Base-by-base conservation (phyloP, 2,329 filamentous ascomycete genomes). In the Diatrype stigma region DNA sequence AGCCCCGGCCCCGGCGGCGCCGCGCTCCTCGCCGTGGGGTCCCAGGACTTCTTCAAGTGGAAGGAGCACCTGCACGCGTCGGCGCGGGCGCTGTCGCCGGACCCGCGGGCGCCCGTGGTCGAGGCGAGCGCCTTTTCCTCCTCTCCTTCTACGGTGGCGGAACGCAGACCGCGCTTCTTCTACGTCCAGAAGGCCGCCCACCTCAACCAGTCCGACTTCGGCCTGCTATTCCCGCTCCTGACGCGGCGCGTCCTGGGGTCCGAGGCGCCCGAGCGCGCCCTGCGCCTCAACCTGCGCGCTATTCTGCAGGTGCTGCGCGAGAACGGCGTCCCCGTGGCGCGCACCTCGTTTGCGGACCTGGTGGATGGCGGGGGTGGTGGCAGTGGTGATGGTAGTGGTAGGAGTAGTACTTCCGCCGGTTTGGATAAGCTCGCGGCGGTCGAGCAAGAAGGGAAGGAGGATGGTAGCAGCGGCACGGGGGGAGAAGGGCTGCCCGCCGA, bases 201-300 rank as follows among this genome's bases (percentile, higher is more conserved):
- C 65, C 78, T 95, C 23, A 89, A 81, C 51, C 90, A 95, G 68
- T 88, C 84, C 19, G 90, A 96, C 63, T 95, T 94, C 60, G 90
- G 88, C 34, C 72, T 94, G 22, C 70, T 96, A 21, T 95, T 95
- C 63, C 89, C 89, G 0, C 87, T 85, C 78, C 60, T 85, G 45
- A 83, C 80, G 8, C 79, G 76, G 60, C 77, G 74, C 57, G 75
- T 85, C 8, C 81, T 84, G 57, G 74, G 75, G 2, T 77, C 78
- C 0, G 76, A 79, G 45, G 73, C 81, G 47, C 82, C 83, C 0
- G 81, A 84, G 61, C 73, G 81, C 12, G 76, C 79, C 0, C 65
- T 86, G 46, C 73, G 80, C 19, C 70, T 86, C 2, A 86, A 86
- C 56, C 68, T 81, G 3, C 72, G 83, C 2, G 82, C 82, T 2